phyloP scores from a whole-genome alignment of 2,329 filamentous ascomycete species.

The Aspergillus puulaauensis region DNA sequence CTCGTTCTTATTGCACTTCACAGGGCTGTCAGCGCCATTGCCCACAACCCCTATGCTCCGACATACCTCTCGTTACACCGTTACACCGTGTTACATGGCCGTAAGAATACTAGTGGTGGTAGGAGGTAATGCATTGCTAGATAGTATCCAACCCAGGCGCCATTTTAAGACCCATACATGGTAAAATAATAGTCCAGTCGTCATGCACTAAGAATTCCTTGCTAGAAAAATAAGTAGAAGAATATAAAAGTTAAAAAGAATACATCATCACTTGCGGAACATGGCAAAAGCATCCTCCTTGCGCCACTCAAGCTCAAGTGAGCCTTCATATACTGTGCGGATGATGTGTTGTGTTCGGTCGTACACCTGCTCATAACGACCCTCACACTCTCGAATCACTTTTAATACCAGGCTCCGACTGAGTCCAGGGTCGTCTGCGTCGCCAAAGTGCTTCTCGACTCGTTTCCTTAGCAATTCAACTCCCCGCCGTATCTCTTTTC shows the following conservation, averaged over 20 bases:
- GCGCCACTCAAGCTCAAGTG: constrained; percentile 49
- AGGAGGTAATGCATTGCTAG: not conserved
- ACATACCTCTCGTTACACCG: not conserved
- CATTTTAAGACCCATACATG: constrained; percentile 14
- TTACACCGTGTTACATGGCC: not conserved
- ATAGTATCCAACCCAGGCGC: constrained; percentile 13
- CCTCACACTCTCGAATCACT: constrained; percentile 61
- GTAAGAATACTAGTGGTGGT: not conserved
- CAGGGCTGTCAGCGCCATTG: not conserved
- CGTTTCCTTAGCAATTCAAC: constrained; percentile 85
- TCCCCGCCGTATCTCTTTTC: constrained; percentile 83
- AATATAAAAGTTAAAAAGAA: constrained; percentile 10
- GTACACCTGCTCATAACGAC: constrained; percentile 53
- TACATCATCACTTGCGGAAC: constrained; percentile 38
- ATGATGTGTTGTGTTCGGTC: constrained; percentile 51
- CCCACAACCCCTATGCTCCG: not conserved
- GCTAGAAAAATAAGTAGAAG: constrained; percentile 1
- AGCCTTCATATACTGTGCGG: constrained; percentile 45
- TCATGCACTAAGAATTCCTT: constrained; percentile 1
- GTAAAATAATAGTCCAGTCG: constrained; percentile 11
- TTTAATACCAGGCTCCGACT: constrained; percentile 60
- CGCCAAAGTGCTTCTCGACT: constrained; percentile 96
- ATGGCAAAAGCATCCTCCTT: constrained; percentile 45
- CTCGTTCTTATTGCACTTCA: not conserved
- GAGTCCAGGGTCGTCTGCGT: constrained; percentile 72